Percentiles rank a stretch among this genome's conserved stretches.
Evolutionary conservation across 2,329 filamentous ascomycete genomes (phyloP).

Genomic region (Botrytis galanthina): DNA sequence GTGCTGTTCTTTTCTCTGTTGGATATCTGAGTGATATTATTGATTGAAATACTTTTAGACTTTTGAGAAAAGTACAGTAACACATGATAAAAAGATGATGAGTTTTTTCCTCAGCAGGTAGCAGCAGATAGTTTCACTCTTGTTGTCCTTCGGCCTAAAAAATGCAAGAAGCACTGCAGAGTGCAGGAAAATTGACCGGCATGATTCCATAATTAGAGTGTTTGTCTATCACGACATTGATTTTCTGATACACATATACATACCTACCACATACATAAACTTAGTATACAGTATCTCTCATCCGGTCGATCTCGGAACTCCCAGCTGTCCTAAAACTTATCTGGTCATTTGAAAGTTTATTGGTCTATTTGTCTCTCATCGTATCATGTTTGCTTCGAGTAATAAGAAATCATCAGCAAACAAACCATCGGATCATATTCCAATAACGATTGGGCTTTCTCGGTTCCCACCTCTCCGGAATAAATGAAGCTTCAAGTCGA

Average conservation of each 20-base stretch:
- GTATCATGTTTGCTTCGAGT: not conserved
- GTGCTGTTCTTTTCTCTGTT: not conserved
- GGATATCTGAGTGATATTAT: not conserved
- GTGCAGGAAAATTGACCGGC: constrained; percentile 7
- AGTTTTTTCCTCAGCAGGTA: not conserved
- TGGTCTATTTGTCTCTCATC: not conserved
- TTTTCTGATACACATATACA: not conserved
- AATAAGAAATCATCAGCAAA: not conserved
- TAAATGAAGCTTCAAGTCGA: not conserved
- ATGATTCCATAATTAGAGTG: constrained; percentile 13
- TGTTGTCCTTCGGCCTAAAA: not conserved
- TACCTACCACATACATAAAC: not conserved
- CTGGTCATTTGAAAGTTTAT: not conserved
- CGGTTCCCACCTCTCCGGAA: not conserved
- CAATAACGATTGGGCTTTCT: not conserved
- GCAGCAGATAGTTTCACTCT: not conserved
- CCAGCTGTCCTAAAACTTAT: not conserved
- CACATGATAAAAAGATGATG: not conserved
- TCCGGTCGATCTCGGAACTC: not conserved
- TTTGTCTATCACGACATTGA: constrained; percentile 5
- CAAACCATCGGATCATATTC: not conserved
- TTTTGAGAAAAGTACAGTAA: not conserved
- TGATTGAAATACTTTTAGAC: not conserved
- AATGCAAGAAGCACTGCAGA: not conserved
- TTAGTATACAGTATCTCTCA: not conserved